phyloP scores from a whole-genome alignment of 2,329 filamentous ascomycete genomes.

The Coniochaeta ligniaria region DNA sequence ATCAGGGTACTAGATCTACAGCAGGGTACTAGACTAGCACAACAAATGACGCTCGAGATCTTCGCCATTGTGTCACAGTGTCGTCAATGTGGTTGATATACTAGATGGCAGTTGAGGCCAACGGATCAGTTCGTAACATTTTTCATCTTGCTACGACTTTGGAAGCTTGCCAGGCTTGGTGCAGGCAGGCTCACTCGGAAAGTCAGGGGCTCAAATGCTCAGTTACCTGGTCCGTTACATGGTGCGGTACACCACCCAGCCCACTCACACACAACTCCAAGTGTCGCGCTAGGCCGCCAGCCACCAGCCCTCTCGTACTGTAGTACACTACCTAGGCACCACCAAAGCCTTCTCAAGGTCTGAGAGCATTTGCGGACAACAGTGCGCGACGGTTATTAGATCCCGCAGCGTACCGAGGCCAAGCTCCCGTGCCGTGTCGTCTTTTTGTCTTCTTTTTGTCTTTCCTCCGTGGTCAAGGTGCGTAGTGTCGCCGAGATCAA shows the following conservation, averaged over 20 bases:
- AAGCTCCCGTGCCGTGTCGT: background rate
- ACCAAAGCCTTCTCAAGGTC: background rate
- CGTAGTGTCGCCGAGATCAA: background rate
- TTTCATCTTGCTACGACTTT: too few species aligned
- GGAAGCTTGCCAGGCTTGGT: too few species aligned
- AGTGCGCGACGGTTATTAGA: background rate
- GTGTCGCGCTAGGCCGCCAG: background rate
- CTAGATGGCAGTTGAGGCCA: too few species aligned
- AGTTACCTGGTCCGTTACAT: too few species aligned
- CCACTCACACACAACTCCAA: background rate
- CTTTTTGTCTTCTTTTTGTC: background rate
- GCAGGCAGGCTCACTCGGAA: background rate
- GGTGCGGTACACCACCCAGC: background rate
- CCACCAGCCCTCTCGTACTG: background rate
- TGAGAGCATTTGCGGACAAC: background rate
- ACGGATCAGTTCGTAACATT: too few species aligned
- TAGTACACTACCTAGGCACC: too few species aligned
- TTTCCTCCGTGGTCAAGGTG: background rate
- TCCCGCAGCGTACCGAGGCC: background rate
- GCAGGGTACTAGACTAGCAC: too few species aligned
- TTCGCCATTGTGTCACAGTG: too few species aligned
- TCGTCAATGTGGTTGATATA: too few species aligned
- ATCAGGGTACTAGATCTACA: too few species aligned
- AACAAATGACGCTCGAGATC: too few species aligned
- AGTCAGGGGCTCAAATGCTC: background rate